Base-by-base conservation (phyloP, 164 flowering plant species). In the Annona cherimola region DNA sequence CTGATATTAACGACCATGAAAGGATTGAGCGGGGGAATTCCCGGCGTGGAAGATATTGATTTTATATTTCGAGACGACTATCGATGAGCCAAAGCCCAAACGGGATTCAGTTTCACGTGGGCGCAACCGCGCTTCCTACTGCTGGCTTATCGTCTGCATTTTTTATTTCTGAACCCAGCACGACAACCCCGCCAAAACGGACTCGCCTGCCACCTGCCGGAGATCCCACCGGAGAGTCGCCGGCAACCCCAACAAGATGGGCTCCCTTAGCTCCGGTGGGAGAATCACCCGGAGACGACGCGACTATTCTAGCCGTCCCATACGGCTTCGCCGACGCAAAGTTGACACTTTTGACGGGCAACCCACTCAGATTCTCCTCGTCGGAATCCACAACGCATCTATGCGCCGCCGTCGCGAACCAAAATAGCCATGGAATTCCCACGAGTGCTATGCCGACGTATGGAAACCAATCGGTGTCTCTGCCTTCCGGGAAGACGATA, bases 391-490 rank as follows among this genome's bases (percentile, higher is more conserved):
- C n/a, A 9, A 61, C 12, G 19, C 19, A 61, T 61, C 63, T 61
- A n/a, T 61, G n/a, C 19, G n/a, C n/a, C 5, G n/a, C 12, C n/a
- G 63, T 61, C n/a, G 19, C 19, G 19, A 61, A 61, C 63, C 63
- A 61, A 61, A 61, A 61, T n/a, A 61, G 63, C 63, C 63, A 61
- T n/a, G 63, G 63, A 61, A 61, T 61, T 11, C 63, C 63, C 19
- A 61, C 63, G 5, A 61, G 63, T 9, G 19, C 14, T 4, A 61
- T 11, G 5, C 63, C 63, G 14, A 20, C 63, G 19, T 9, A 11
- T 4, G 63, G 19, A 9, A 9, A n/a, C 63, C 63, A 61, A 9
- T 4, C 14, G n/a, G 63, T 61, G 4, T 11, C 19, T 9, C 5
- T 11, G 14, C n/a, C 4, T n/a, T 61, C 63, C 19, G 63, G 63